Evolutionary conservation across 305 asterid genomes (phyloP).

Genomic region (Solanum hybrid): DNA sequence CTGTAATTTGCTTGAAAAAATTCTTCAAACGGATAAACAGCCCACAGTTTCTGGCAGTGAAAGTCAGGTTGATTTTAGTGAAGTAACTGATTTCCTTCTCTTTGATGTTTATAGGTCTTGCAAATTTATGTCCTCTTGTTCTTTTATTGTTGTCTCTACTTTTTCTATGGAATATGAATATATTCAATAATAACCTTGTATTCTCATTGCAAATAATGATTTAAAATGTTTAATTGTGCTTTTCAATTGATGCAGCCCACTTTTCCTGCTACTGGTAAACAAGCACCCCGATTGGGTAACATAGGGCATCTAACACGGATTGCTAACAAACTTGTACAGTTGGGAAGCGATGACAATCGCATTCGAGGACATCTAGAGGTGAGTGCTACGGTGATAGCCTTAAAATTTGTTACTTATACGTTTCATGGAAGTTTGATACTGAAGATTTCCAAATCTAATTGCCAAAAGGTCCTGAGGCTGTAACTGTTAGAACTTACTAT

Average conservation of each 20-base stretch:
- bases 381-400: not conserved
- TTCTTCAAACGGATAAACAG: constrained; percentile 66
- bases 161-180: not conserved
- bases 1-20: constrained; percentile 62
- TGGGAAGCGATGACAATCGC: constrained; percentile 43
- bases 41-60: constrained; percentile 43
- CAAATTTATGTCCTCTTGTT: not conserved
- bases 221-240: not conserved
- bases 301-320: constrained; percentile 86
- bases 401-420: not conserved
- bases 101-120: not conserved
- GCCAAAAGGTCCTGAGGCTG: not conserved
- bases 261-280: constrained; percentile 41
- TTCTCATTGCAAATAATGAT: not conserved
- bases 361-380: constrained; percentile 70
- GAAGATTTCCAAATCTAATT: not conserved
- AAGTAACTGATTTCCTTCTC: not conserved
- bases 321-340: constrained; percentile 69
- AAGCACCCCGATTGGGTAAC: constrained; percentile 72
- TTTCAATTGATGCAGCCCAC: constrained; percentile 58
- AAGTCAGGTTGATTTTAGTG: constrained; percentile 41
- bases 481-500: not conserved
- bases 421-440: not conserved
- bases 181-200: not conserved
- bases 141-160: not conserved